Evolutionary conservation across 495 filamentous ascomycete genomes (phyloP), one percentile per base, ranked within the genome.

Genomic region (Penicillium silybi): DNA sequence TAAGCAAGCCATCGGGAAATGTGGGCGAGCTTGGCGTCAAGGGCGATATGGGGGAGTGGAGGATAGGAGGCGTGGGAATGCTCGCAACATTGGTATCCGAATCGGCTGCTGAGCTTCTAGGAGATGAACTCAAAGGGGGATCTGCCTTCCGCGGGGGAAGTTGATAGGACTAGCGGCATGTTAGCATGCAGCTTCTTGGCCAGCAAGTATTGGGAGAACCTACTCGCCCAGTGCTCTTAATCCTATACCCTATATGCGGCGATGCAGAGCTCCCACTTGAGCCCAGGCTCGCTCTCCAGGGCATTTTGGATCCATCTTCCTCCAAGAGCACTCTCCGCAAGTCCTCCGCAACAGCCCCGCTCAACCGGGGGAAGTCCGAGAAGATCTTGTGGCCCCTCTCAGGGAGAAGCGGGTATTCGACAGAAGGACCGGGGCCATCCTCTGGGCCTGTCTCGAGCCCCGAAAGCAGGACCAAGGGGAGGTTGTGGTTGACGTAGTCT

Each of bases 11-110:
- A 74, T 96, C 92, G 16, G 92, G 90, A 54, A 88, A 96, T 13
- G 92, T 80, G 3, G 82, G 77, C 0, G 90, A 93, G 22, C 79
- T 76, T 3, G 90, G 89, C 17, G 87, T 89, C 46, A 96, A 74
- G 6, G 92, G 92, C 6, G 92, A 97, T 45, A 95, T 81, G 3
- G 91, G 87, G 2, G 92, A 96, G 65, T 97, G 92, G 15, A 96
- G 77, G 11, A 81, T 64, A 35, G 74, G 71, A 6, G 70, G 66
- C 19, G 68, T 53, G 41, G 68, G 66, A 49, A 74, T 64, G 18
- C 68, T 64, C 10, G 77, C 68, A 17, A 66, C 54, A 16, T 75
- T 73, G 54, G 71, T 68, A 26, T 77, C 72, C 5, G 79, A 72
- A 9, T 57, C 54, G 68, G 74, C 50, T 64, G 66, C 57, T 56